Evolutionary conservation across 305 asterid genomes (phyloP).

Genomic region (Fraxinus sp.): DNA sequence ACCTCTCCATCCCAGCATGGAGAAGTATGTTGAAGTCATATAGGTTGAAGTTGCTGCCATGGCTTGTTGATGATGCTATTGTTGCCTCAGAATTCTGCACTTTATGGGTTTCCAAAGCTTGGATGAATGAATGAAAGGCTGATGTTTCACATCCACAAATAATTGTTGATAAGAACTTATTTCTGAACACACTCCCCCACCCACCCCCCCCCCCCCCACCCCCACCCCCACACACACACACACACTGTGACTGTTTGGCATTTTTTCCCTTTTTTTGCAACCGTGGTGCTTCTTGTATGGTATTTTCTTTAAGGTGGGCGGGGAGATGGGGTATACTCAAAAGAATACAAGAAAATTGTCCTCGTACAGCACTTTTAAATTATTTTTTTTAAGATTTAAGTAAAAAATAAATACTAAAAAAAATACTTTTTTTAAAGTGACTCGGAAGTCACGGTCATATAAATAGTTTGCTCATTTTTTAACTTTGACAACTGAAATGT

Average conservation of each 20-base stretch:
- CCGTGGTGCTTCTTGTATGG: background rate
- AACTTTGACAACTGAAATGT: background rate
- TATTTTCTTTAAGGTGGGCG: background rate
- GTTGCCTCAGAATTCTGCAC: background rate
- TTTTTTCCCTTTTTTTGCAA: background rate
- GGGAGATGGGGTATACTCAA: background rate
- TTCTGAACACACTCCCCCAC: background rate
- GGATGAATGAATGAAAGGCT: slow-evolving; percentile 16
- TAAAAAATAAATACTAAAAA: background rate
- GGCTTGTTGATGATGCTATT: slow-evolving; percentile 6
- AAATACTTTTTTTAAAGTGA: background rate
- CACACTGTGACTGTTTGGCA: background rate
- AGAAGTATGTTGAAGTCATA: slow-evolving; percentile 52
- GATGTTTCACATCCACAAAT: slow-evolving; percentile 26
- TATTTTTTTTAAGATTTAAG: background rate
- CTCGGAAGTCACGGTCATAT: background rate
- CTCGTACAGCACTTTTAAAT: background rate
- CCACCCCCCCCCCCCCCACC: background rate
- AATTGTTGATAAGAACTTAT: slow-evolving; percentile 31
- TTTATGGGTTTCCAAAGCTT: slow-evolving; percentile 9
- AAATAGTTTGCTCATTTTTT: background rate
- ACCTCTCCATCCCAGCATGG: slow-evolving; percentile 45
- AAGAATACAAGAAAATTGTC: background rate
- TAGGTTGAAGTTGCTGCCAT: slow-evolving; percentile 68
- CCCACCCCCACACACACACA: too few relatives aligned